These are phyloP conservation scores for Fusarium humuli DNA, from an alignment of 2,329 filamentous ascomycete genomes.

Conservation along the genomic window DNA sequence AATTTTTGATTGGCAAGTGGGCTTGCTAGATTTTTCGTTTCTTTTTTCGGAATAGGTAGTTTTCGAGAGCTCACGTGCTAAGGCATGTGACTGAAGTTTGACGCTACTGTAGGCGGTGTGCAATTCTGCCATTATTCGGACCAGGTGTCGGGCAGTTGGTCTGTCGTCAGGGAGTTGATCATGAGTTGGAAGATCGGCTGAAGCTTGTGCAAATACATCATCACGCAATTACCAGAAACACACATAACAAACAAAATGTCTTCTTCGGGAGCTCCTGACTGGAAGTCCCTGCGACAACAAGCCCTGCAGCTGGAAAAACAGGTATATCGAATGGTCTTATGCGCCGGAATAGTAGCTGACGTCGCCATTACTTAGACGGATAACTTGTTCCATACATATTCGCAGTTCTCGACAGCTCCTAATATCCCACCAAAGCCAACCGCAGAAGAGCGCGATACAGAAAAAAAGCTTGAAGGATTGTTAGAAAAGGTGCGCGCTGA, in stretches of 20 bases:
- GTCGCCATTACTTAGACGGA: constrained; percentile 73
- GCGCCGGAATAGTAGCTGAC: constrained; percentile 37
- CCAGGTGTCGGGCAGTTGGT: constrained; percentile 36
- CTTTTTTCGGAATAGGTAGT: neutral
- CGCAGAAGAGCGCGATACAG: constrained; percentile 83
- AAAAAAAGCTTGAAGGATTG: constrained; percentile 84
- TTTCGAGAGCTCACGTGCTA: constrained; percentile 42
- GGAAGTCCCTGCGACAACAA: constrained; percentile 95
- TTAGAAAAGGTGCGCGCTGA: constrained; percentile 75
- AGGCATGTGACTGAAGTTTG: neutral
- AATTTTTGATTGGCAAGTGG: constrained; percentile 51
- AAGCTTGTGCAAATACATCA: constrained; percentile 26
- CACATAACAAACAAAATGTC: constrained; percentile 57
- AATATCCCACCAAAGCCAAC: constrained; percentile 86
- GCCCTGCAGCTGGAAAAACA: constrained; percentile 89
- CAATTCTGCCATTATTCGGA: constrained; percentile 44
- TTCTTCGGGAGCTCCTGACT: constrained; percentile 71
- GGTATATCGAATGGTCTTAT: constrained; percentile 62
- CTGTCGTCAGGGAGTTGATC: constrained; percentile 44
- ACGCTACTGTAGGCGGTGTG: constrained; percentile 46
- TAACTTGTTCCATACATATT: constrained; percentile 84
- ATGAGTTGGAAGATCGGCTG: constrained; percentile 20
- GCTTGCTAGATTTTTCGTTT: constrained; percentile 14
- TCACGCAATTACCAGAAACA: constrained; percentile 21
- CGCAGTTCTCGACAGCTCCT: constrained; percentile 85